phyloP scores from a whole-genome alignment of 495 filamentous ascomycete species.

The Penicillium arizonense region DNA sequence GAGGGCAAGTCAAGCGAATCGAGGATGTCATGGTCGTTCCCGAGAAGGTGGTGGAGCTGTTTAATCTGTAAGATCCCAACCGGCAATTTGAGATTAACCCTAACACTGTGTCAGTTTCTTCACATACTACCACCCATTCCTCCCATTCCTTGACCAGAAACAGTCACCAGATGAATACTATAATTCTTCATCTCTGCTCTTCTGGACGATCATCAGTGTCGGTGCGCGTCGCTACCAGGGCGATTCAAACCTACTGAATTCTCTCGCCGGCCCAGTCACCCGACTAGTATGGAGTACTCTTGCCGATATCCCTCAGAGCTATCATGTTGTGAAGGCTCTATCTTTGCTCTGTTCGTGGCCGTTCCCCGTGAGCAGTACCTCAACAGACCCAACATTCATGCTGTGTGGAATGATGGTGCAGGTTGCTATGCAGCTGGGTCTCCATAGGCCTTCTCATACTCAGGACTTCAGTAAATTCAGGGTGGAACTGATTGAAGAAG shows the following conservation, averaged over 20 bases:
- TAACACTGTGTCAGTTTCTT: constrained; percentile 56
- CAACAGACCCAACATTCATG: constrained; percentile 86
- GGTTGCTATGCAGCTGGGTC: constrained; percentile 83
- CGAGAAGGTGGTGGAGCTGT: constrained; percentile 71
- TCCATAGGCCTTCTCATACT: constrained; percentile 85
- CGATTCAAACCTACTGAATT: constrained; percentile 65
- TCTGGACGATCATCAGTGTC: constrained; percentile 84
- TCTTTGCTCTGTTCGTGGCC: constrained; percentile 91
- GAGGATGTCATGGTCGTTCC: constrained; percentile 73
- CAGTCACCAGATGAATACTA: constrained; percentile 73
- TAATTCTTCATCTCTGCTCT: constrained; percentile 70
- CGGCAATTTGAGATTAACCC: neutral
- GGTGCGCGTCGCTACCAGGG: constrained; percentile 71
- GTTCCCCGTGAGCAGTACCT: constrained; percentile 81
- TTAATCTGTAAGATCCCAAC: constrained; percentile 56
- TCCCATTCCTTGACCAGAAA: constrained; percentile 75
- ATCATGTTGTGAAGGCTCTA: constrained; percentile 88
- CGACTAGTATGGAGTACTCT: constrained; percentile 79
- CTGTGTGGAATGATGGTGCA: constrained; percentile 91
- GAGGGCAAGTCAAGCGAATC: constrained; percentile 52
- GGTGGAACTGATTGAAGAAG: constrained; percentile 79
- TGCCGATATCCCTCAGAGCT: constrained; percentile 78
- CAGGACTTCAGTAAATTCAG: constrained; percentile 86
- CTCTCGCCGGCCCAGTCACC: constrained; percentile 69
- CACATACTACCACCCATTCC: constrained; percentile 77